Evolutionary conservation across 2,329 filamentous ascomycete genomes (phyloP).

Genomic region (Verticillium nonalfalfae): DNA sequence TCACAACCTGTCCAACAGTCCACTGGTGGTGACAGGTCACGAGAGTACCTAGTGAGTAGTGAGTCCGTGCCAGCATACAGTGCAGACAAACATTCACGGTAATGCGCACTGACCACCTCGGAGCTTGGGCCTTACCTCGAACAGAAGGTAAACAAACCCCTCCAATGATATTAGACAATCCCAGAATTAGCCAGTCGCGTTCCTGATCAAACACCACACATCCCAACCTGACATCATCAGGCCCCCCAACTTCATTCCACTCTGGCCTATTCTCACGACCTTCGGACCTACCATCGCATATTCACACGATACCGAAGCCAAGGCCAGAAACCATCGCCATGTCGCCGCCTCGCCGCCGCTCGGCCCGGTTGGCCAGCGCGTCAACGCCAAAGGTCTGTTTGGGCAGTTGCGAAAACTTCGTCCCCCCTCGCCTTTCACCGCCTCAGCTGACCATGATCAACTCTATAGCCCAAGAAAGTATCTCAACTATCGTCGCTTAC

Average conservation of each 20-base stretch:
- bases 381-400: conserved; percentile 24
- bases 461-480: conserved; percentile 17
- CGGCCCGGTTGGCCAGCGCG: conserved; percentile 33
- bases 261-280: not conserved
- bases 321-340: conserved; percentile 28
- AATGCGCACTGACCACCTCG: not conserved
- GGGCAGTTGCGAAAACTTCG: not conserved
- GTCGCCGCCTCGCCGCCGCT: conserved; percentile 36
- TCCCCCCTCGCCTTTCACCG: not conserved
- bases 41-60: not conserved
- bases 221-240: conserved; percentile 11
- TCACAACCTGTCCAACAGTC: too few species aligned
- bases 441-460: not conserved
- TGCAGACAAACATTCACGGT: not conserved
- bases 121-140: conserved; percentile 1
- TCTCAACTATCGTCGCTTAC: conserved; percentile 32
- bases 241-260: conserved; percentile 2
- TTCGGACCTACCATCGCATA: not conserved
- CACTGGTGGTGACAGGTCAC: not conserved
- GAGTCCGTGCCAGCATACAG: not conserved
- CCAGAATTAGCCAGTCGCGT: conserved; percentile 3
- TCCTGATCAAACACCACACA: not conserved
- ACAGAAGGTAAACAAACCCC: conserved; percentile 3
- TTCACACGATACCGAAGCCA: not conserved
- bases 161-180: conserved; percentile 1